These are phyloP conservation scores for Lycium ferocissimum DNA, from an alignment of 257 asterid species.

Conservation along the genomic window DNA sequence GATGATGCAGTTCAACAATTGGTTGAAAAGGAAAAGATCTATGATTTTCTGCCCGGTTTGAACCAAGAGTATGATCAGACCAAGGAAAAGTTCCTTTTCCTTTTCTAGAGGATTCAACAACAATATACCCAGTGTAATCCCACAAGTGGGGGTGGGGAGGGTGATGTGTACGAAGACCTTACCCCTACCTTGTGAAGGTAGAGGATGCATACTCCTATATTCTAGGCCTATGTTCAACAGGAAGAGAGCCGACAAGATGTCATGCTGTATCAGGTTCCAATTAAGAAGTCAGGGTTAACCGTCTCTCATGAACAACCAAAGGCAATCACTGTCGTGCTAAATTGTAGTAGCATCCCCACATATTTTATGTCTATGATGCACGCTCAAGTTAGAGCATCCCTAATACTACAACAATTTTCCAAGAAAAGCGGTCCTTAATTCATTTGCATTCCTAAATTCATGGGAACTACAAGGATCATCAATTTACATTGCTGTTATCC, in stretches of 20 bases:
- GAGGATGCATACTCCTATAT: neutral
- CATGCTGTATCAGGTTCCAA: neutral
- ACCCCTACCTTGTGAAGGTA: neutral
- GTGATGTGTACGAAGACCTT: too few species aligned
- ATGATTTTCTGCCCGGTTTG: neutral
- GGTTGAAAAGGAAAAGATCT: neutral
- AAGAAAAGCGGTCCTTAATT: neutral
- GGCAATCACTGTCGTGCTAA: neutral
- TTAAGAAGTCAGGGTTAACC: neutral
- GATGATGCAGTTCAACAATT: slow-evolving; percentile 18
- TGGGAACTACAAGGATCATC: neutral
- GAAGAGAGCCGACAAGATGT: neutral
- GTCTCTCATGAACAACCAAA: neutral
- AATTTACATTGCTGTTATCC: neutral
- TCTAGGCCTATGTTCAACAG: neutral
- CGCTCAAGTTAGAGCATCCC: neutral
- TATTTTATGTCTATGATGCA: neutral
- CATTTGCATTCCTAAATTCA: neutral
- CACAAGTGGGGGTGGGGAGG: too few species aligned
- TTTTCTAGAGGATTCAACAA: neutral
- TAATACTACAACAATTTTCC: neutral
- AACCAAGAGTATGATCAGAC: neutral
- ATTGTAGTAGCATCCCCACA: neutral
- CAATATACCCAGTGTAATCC: too few species aligned
- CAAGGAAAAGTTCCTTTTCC: neutral